These are phyloP conservation scores for Zangia roseola DNA, from an alignment of 768 basidiomycete genomes.

Conservation along the genomic window DNA sequence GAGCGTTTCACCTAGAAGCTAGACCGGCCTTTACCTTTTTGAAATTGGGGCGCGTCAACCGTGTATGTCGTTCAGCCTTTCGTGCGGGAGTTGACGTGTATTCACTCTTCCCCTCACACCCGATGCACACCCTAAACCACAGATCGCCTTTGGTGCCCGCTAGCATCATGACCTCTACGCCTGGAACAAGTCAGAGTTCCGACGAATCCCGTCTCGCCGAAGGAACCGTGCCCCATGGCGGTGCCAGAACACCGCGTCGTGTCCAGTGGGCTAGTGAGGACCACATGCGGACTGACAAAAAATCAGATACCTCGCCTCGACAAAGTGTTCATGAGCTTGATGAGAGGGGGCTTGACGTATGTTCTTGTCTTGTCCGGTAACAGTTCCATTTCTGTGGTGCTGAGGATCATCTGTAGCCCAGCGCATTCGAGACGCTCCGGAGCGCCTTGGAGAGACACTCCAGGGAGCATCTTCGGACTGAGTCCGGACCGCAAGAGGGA, in stretches of 20 bases:
- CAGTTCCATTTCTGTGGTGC: neutral
- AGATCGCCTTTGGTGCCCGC: slow-evolving; percentile 7
- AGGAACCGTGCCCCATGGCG: slow-evolving; percentile 20
- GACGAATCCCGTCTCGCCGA: slow-evolving; percentile 16
- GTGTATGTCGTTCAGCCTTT: slow-evolving; percentile 7
- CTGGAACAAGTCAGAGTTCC: slow-evolving; percentile 1
- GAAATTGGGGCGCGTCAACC: neutral
- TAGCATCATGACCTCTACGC: slow-evolving; percentile 20
- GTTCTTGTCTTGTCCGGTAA: slow-evolving; percentile 17
- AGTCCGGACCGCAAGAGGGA: neutral
- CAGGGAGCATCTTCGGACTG: slow-evolving; percentile 4
- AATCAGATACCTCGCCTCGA: slow-evolving; percentile 6
- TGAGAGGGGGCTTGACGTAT: slow-evolving; percentile 52
- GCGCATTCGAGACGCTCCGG: slow-evolving; percentile 48
- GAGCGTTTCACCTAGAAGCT: too few species aligned
- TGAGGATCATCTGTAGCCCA: slow-evolving; percentile 34
- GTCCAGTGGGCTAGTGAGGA: slow-evolving; percentile 49
- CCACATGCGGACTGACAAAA: slow-evolving; percentile 10
- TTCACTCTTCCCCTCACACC: neutral
- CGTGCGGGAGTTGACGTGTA: too few species aligned
- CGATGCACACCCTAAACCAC: neutral
- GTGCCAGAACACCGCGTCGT: slow-evolving; percentile 47
- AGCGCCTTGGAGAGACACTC: slow-evolving; percentile 53
- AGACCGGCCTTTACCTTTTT: too few species aligned
- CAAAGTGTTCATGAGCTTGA: slow-evolving; percentile 45